Conservation (phyloP, 768 basidiomycete species). For the Cantharellus anzutake region DNA sequence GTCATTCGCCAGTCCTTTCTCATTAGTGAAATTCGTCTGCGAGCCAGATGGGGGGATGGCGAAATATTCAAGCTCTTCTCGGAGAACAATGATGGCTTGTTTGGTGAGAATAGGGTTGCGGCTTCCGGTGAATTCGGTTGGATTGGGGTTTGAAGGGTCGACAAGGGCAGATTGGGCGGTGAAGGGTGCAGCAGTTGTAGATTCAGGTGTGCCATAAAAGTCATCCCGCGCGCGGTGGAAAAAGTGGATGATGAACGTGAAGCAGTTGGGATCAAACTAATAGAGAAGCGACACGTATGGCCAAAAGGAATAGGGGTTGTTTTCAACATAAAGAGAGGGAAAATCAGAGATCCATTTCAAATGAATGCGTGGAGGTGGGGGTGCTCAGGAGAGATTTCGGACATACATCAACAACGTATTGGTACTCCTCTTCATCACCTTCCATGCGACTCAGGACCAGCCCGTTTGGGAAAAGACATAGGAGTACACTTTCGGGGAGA, state of each 20-base stretch:
- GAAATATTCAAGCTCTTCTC: constrained; percentile 97
- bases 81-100: constrained; percentile 94
- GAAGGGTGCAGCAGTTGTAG: constrained; percentile 44
- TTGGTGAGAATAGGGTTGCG: constrained; percentile 89
- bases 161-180: constrained; percentile 61
- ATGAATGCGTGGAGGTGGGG: neutral
- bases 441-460: constrained; percentile 74
- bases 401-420: constrained; percentile 92
- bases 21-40: constrained; percentile 34
- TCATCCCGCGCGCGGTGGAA: constrained; percentile 72
- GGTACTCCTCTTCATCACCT: constrained; percentile 73
- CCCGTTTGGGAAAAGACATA: constrained; percentile 95
- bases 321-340: neutral
- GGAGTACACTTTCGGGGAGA: constrained; percentile 86
- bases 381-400: neutral
- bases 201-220: constrained; percentile 70
- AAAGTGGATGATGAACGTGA: constrained; percentile 83
- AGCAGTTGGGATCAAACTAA: constrained; percentile 95
- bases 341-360: neutral
- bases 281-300: neutral
- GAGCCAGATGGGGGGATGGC: constrained; percentile 69
- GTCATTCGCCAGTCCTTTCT: constrained; percentile 62
- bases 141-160: constrained; percentile 24
- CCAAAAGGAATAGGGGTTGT: neutral
- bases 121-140: constrained; percentile 39